phyloP scores from a whole-genome alignment of 2,329 filamentous ascomycete species.

The Domatiomyces globalis region DNA sequence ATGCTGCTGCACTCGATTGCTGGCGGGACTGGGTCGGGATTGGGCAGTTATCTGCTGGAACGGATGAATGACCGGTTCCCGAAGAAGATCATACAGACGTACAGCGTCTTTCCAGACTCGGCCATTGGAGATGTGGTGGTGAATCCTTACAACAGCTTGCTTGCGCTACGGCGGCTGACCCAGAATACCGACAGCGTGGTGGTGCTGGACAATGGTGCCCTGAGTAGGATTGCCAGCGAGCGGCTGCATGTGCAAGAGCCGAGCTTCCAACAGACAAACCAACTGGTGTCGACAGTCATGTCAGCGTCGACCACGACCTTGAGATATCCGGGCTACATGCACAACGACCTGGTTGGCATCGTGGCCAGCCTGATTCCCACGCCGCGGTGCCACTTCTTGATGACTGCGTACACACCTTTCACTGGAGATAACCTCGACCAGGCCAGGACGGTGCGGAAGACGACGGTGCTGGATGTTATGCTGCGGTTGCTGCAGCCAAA shows the following conservation, averaged over 20 bases:
- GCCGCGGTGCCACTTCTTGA: constrained; percentile 91
- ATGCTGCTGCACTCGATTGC: constrained; percentile 99
- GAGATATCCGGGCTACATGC: constrained; percentile 97
- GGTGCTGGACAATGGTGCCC: constrained; percentile 86
- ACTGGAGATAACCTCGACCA: constrained; percentile 92
- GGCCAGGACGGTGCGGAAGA: constrained; percentile 95
- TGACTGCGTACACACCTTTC: constrained; percentile 97
- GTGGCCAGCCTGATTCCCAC: constrained; percentile 92
- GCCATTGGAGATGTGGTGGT: constrained; percentile 87
- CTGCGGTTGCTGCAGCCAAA: constrained; percentile 87
- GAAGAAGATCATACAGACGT: constrained; percentile 98
- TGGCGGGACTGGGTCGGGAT: constrained; percentile 87
- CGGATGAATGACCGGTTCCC: constrained; percentile 93
- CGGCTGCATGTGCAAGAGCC: constrained; percentile 88
- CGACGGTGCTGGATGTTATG: constrained; percentile 96
- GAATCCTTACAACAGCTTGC: constrained; percentile 92
- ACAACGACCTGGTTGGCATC: constrained; percentile 96
- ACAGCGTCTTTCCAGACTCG: constrained; percentile 94
- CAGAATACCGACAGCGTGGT: constrained; percentile 97
- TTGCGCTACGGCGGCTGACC: constrained; percentile 78
- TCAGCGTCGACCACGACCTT: constrained; percentile 93
- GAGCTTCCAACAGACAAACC: constrained; percentile 94
- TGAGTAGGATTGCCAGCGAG: constrained; percentile 88
- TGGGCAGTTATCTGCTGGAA: constrained; percentile 89
- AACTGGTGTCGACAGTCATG: constrained; percentile 96